Conservation (phyloP, 805 yeast genomes). For the Wickerhamiella sergipiensis region DNA sequence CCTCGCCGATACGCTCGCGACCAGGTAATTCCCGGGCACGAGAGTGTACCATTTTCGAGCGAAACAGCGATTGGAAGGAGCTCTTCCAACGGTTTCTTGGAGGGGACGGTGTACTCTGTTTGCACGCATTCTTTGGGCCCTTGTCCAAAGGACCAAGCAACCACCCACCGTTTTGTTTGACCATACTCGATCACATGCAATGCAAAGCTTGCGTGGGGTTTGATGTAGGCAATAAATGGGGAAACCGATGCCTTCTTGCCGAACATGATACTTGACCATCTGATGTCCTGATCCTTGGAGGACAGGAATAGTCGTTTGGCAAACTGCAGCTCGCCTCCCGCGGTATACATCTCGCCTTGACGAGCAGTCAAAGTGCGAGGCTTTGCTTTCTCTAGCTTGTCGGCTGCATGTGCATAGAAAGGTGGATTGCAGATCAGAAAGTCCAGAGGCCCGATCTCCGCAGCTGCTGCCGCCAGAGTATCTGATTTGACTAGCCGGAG, state of each 20-base stretch:
- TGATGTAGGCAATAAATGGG: slow-evolving; percentile 6
- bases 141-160: slow-evolving; percentile 26
- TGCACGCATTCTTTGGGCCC: background rate
- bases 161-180: slow-evolving; percentile 26
- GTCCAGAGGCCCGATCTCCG: background rate
- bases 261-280: slow-evolving; percentile 32
- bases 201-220: slow-evolving; percentile 18
- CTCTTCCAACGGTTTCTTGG: background rate
- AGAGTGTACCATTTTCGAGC: background rate
- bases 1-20: background rate
- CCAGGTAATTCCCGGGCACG: background rate
- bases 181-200: slow-evolving; percentile 23
- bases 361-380: slow-evolving; percentile 17
- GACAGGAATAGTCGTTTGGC: slow-evolving; percentile 24
- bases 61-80: background rate
- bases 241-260: slow-evolving; percentile 18
- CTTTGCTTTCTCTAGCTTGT: slow-evolving; percentile 20
- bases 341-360: slow-evolving; percentile 28
- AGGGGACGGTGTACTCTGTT: background rate
- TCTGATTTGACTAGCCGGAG: background rate
- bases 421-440: slow-evolving; percentile 43
- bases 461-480: background rate
- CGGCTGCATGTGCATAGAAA: slow-evolving; percentile 29
- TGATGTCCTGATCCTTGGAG: slow-evolving; percentile 6
- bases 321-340: slow-evolving; percentile 36